Evolutionary conservation across 208 protist genomes (phyloP).

Genomic region (Leishmania amazonensis): DNA sequence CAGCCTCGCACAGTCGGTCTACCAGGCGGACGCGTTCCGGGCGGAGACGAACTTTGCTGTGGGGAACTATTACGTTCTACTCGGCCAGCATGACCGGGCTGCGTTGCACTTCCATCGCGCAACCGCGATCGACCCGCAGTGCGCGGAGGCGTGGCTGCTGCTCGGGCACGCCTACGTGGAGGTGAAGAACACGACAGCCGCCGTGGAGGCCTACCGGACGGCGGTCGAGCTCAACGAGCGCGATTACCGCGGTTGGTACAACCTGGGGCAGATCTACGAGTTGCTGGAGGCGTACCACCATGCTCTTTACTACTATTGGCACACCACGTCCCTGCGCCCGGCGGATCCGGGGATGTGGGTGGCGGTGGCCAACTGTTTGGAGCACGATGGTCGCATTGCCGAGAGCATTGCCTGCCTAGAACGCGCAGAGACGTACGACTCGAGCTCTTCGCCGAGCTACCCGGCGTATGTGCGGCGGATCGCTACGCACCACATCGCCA

Average conservation of each 20-base stretch:
- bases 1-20: constrained; percentile 92
- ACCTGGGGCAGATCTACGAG: constrained; percentile 97
- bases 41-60: constrained; percentile 97
- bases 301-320: constrained; percentile 97
- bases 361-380: constrained; percentile 80
- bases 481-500: constrained; percentile 66
- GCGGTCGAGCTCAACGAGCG: constrained; percentile 93
- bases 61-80: constrained; percentile 98
- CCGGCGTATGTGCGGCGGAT: constrained; percentile 70
- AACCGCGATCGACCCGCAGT: constrained; percentile 86
- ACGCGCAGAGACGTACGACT: constrained; percentile 71
- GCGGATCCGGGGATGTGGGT: constrained; percentile 96
- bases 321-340: constrained; percentile 92
- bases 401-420: constrained; percentile 82
- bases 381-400: constrained; percentile 64
- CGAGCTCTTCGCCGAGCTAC: constrained; percentile 44
- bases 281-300: constrained; percentile 95
- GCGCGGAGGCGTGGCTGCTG: constrained; percentile 95
- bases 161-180: constrained; percentile 98
- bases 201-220: constrained; percentile 95
- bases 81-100: constrained; percentile 94
- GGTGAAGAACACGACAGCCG: constrained; percentile 94
- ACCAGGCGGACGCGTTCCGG: constrained; percentile 94
- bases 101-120: constrained; percentile 95
- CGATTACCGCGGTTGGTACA: constrained; percentile 97